Conservation (phyloP, 306 rosid species). For the Sicyos baderoa region DNA sequence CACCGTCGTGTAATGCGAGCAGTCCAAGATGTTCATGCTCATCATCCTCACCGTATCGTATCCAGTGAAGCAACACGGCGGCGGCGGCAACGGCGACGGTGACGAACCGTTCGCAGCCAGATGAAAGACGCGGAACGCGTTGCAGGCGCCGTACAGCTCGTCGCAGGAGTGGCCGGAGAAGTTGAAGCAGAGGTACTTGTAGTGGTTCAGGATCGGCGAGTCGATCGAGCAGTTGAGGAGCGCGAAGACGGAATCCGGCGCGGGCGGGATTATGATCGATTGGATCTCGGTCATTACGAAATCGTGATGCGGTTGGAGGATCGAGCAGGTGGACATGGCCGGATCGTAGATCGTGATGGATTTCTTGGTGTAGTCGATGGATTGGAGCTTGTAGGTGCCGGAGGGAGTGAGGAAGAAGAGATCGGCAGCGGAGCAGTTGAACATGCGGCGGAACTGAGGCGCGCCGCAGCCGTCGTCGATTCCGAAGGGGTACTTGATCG, state of each 20-base stretch:
- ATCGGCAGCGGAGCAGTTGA: conserved; percentile 54
- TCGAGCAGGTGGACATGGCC: conserved; percentile 83
- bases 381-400: conserved; percentile 75
- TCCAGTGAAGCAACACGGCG: conserved; percentile 79
- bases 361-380: conserved; percentile 60
- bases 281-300: conserved; percentile 71
- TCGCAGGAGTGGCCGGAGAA: conserved; percentile 83
- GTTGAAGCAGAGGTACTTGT: conserved; percentile 75
- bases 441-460: conserved; percentile 68
- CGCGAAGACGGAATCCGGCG: conserved; percentile 78
- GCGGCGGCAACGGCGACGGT: conserved; percentile 22
- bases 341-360: conserved; percentile 64
- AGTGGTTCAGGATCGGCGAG: conserved; percentile 90
- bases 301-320: conserved; percentile 86
- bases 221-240: conserved; percentile 81
- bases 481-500: conserved; percentile 72
- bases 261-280: conserved; percentile 69
- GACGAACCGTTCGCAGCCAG: conserved; percentile 35
- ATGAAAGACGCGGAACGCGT: conserved; percentile 70
- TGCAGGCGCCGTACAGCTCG: conserved; percentile 70
- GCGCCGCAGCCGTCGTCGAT: conserved; percentile 90
- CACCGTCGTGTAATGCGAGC: conserved; percentile 73
- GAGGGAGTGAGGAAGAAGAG: conserved; percentile 76
- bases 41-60: conserved; percentile 61
- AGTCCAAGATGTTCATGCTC: conserved; percentile 88